These are phyloP conservation scores for Fusarium nematophilum DNA, from an alignment of 2,329 filamentous ascomycete genomes.

Conservation along the genomic window DNA sequence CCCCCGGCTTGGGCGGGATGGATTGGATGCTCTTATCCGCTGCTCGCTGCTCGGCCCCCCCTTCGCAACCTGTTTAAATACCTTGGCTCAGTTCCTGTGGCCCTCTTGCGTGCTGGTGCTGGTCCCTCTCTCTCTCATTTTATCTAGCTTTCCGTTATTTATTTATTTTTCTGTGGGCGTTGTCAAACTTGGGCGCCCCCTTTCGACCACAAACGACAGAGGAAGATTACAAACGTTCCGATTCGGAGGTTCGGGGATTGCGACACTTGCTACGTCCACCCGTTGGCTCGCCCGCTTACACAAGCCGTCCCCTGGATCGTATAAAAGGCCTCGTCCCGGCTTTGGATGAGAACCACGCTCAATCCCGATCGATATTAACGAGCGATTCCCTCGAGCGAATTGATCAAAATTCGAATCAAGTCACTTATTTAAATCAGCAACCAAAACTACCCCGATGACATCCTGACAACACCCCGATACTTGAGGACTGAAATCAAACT, in stretches of 20 bases:
- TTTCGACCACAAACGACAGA: neutral
- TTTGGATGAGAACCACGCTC: constrained; percentile 2
- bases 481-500: constrained; percentile 2
- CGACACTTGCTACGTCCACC: constrained; percentile 23
- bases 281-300: constrained; percentile 28
- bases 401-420: neutral
- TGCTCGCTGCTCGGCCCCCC: constrained; percentile 4
- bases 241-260: constrained; percentile 35
- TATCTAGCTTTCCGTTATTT: neutral
- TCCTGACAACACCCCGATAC: constrained; percentile 11
- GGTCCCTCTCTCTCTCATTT: neutral
- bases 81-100: constrained; percentile 20
- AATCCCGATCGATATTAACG: constrained; percentile 1
- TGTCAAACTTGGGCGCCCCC: neutral
- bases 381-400: constrained; percentile 1
- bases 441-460: constrained; percentile 26
- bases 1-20: constrained; percentile 30
- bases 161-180: neutral
- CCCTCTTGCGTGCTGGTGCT: constrained; percentile 1
- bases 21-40: constrained; percentile 33
- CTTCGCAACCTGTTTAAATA: constrained; percentile 32
- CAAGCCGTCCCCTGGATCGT: constrained; percentile 24
- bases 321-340: constrained; percentile 21
- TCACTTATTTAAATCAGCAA: neutral
- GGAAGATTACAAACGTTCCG: constrained; percentile 1